Evolutionary conservation across 2,329 filamentous ascomycete species (phyloP), one percentile per base, ranked within the genome.

Genomic region (Tolypocladium capitatum): DNA sequence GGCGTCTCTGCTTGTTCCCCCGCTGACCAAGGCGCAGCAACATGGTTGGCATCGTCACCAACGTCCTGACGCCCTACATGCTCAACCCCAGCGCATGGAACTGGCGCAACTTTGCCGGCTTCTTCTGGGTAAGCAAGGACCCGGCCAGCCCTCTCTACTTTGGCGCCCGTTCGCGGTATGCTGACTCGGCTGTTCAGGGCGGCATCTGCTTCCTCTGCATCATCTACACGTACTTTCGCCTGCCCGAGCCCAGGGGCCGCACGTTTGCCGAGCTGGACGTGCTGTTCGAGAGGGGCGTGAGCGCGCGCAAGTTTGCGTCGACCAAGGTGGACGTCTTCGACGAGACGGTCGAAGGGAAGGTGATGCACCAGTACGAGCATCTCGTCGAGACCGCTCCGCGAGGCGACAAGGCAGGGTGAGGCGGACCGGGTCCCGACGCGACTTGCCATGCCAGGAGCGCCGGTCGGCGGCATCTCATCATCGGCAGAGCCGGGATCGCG

Each of bases 51-150:
- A 94, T 96, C 55, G 68, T 94, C 57, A 86, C 81, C 60, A 83
- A 80, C 45, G 83, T 94, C 4, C 66, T 95, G 36, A 94, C 87
- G 0, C 89, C 89, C 0, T 94, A 94, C 67, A 95, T 95, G 89
- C 75, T 94, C 38, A 95, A 95, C 67, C 87, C 89, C 0, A 75
- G 72, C 1, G 84, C 80, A 0, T 95, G 90, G 89, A 72, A 94
- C 65, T 95, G 88, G 89, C 74, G 79, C 51, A 92, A 92, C 67
- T 92, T 78, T 57, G 78, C 88, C 0, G 88, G 89, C 28, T 94
- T 94, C 69, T 94, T 94, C 71, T 88, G 88, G 85, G 66, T 75
- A 62, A 58, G 71, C 10, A 45, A 40, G 20, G 21, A 35, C 58
- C 31, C 9, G 27, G 30, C 40, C n/a, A n/a, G n/a, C n/a, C n/a